Evolutionary conservation across 2,329 filamentous ascomycete genomes (phyloP).

Genomic region (Microdochium nivale): DNA sequence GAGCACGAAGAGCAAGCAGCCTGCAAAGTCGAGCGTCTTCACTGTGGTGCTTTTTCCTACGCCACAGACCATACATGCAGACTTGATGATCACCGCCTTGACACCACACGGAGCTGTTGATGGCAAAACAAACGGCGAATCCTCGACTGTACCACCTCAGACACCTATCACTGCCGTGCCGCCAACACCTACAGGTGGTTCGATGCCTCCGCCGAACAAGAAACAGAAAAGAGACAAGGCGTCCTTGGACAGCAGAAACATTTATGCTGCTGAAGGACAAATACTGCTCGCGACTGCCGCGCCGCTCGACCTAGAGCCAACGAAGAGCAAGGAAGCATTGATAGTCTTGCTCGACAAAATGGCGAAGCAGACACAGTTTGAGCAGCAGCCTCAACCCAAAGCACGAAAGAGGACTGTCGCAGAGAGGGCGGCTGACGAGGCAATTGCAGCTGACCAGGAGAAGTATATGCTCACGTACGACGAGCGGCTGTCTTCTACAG

Average conservation of each 20-base stretch:
- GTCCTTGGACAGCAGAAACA: conserved; percentile 66
- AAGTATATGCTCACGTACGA: conserved; percentile 90
- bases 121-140: conserved; percentile 16
- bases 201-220: conserved; percentile 54
- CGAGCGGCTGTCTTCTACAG: conserved; percentile 61
- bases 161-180: conserved; percentile 54
- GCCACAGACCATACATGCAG: conserved; percentile 61
- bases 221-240: conserved; percentile 62
- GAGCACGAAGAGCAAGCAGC: conserved; percentile 31
- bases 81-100: conserved; percentile 66
- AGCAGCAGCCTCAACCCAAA: conserved; percentile 74
- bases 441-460: conserved; percentile 79
- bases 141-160: conserved; percentile 50
- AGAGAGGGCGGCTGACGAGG: conserved; percentile 91
- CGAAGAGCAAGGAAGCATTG: conserved; percentile 58
- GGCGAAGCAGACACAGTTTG: conserved; percentile 68
- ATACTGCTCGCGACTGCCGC: conserved; percentile 66
- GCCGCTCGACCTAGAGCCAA: conserved; percentile 70
- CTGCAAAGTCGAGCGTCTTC: conserved; percentile 55
- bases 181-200: conserved; percentile 51
- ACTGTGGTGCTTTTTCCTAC: conserved; percentile 85
- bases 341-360: conserved; percentile 64
- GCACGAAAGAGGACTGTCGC: conserved; percentile 87
- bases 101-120: conserved; percentile 49
- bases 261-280: conserved; percentile 67